Evolutionary conservation across 768 basidiomycete genomes (phyloP).

Genomic region (Lactifluus pinguis): DNA sequence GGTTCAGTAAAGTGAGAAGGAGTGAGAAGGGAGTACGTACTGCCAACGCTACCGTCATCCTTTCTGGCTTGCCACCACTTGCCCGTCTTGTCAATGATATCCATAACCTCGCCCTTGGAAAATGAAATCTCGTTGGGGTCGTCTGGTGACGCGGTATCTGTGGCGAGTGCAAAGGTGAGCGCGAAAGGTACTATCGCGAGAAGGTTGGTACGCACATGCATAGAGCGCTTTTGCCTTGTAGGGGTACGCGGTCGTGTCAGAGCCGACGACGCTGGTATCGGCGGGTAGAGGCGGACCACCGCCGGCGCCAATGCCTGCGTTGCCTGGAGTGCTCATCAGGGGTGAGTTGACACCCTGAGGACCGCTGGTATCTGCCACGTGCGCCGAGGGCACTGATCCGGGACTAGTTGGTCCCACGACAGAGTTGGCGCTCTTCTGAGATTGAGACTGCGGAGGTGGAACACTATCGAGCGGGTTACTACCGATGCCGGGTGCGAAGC

Average conservation of each 20-base stretch:
- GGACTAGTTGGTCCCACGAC: conserved; percentile 6
- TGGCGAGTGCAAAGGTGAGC: neutral
- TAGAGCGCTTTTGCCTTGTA: conserved; percentile 88
- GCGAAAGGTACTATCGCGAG: neutral
- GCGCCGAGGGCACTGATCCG: conserved; percentile 28
- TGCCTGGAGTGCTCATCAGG: conserved; percentile 49
- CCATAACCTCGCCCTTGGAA: conserved; percentile 82
- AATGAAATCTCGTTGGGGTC: conserved; percentile 97
- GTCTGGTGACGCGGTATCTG: conserved; percentile 89
- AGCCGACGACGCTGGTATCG: conserved; percentile 11
- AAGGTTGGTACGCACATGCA: conserved; percentile 46
- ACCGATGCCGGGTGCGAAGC: conserved; percentile 29
- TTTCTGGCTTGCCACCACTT: conserved; percentile 92
- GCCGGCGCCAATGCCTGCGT: conserved; percentile 53
- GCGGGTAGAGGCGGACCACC: conserved; percentile 25
- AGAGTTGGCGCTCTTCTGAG: conserved; percentile 11
- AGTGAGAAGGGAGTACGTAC: conserved; percentile 38
- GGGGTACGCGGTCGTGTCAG: conserved; percentile 35
- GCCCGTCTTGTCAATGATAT: conserved; percentile 86
- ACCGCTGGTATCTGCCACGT: conserved; percentile 37
- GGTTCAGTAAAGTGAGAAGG: neutral
- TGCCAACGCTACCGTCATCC: conserved; percentile 65
- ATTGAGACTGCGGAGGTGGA: conserved; percentile 3
- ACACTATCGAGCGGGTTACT: conserved; percentile 3
- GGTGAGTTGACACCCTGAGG: conserved; percentile 46